A percentile compares a stretch with the other conserved stretches of the same genome.
Conservation (phyloP, 2,329 filamentous ascomycete genomes). For the Fusarium sp. region DNA sequence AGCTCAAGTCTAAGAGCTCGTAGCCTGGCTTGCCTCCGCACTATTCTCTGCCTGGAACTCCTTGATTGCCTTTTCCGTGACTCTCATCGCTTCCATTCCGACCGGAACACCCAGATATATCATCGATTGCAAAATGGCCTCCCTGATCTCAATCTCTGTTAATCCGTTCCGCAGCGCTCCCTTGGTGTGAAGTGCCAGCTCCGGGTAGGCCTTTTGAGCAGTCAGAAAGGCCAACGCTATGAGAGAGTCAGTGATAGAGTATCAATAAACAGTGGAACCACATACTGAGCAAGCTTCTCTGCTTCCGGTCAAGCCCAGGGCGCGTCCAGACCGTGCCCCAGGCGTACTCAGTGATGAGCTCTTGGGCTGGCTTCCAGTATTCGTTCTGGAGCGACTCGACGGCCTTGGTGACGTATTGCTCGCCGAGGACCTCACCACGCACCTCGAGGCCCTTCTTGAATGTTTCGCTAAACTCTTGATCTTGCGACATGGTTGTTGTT, state of each 20-base stretch:
- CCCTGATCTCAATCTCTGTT: constrained; percentile 33
- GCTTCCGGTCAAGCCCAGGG: constrained; percentile 30
- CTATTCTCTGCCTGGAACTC: constrained; percentile 7
- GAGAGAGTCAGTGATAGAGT: neutral
- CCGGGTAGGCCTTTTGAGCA: constrained; percentile 23
- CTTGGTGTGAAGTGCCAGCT: constrained; percentile 28
- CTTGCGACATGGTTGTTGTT: constrained; percentile 1
- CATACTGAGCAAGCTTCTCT: constrained; percentile 34
- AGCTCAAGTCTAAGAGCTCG: neutral
- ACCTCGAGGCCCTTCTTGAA: constrained; percentile 19
- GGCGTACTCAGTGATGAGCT: constrained; percentile 30
- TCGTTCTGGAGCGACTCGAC: constrained; percentile 22
- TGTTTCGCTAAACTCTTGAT: constrained; percentile 11
- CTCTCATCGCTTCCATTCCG: constrained; percentile 32
- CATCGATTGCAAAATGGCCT: constrained; percentile 32
- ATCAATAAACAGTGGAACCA: neutral
- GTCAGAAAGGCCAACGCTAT: constrained; percentile 32
- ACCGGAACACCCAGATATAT: constrained; percentile 34
- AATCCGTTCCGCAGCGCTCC: constrained; percentile 29
- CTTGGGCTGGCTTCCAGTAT: constrained; percentile 34
- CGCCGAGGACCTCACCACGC: constrained; percentile 29
- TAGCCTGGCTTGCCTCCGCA: neutral
- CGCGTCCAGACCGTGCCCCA: constrained; percentile 34
- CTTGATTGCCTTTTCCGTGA: constrained; percentile 26
- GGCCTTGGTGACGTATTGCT: constrained; percentile 36